Evolutionary conservation across 208 protist species (phyloP).

Genomic region (Lotmaria passim): DNA sequence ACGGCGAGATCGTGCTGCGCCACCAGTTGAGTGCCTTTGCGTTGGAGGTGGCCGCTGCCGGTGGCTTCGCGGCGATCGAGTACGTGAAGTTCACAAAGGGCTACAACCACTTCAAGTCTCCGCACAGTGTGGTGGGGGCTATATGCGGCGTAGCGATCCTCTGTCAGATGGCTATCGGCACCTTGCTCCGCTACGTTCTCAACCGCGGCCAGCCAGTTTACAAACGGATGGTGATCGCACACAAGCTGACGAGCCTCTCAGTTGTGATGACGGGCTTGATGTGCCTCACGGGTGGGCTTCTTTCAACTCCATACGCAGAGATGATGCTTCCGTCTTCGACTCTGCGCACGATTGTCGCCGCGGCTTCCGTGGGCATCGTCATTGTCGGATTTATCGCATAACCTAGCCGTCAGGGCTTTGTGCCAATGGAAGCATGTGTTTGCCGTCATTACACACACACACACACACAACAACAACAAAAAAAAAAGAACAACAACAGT

Average conservation of each 20-base stretch:
- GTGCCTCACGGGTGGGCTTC: conserved; percentile 38
- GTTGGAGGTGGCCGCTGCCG: conserved; percentile 41
- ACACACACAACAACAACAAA: neutral
- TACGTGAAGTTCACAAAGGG: conserved; percentile 55
- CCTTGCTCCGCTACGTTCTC: conserved; percentile 36
- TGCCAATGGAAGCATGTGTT: neutral
- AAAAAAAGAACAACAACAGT: too few relatives aligned
- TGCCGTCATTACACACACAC: neutral
- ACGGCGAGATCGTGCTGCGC: conserved; percentile 29
- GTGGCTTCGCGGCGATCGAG: conserved; percentile 58
- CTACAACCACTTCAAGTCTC: conserved; percentile 48
- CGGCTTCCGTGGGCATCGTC: conserved; percentile 12
- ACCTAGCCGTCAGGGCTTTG: too few relatives aligned
- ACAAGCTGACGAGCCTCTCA: conserved; percentile 28
- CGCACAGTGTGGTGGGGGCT: conserved; percentile 48
- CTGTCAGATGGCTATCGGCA: conserved; percentile 41
- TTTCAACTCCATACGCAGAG: conserved; percentile 29
- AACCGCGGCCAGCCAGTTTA: neutral
- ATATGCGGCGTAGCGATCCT: conserved; percentile 35
- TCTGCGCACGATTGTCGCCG: conserved; percentile 13
- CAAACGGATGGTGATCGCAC: conserved; percentile 11
- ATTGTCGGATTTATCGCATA: neutral
- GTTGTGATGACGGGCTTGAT: conserved; percentile 35
- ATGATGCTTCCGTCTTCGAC: conserved; percentile 29
- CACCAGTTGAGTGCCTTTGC: conserved; percentile 49